phyloP scores from a whole-genome alignment of 495 filamentous ascomycete genomes.

The Trichoderma virens region DNA sequence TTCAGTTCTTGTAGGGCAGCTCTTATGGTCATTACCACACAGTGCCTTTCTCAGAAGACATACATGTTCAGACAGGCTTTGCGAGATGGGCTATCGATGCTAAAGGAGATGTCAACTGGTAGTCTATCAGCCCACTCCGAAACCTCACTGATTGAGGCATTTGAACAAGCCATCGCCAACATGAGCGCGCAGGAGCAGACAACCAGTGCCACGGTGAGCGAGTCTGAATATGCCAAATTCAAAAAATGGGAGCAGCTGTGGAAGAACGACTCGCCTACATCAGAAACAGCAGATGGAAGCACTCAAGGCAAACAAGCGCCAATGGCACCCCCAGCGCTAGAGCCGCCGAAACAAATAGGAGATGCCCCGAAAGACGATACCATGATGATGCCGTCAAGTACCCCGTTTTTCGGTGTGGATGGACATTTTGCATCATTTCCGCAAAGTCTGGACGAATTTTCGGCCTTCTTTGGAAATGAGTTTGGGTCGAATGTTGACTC shows the following conservation, averaged over 20 bases:
- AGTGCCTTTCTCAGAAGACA: slow-evolving; percentile 41
- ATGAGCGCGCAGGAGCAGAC: slow-evolving; percentile 28
- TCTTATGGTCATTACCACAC: slow-evolving; percentile 40
- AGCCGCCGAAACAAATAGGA: not conserved
- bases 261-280: slow-evolving; percentile 27
- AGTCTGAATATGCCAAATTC: slow-evolving; percentile 44
- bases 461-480: not conserved
- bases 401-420: not conserved
- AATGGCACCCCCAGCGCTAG: not conserved
- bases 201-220: slow-evolving; percentile 13
- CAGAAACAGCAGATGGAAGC: not conserved
- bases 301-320: not conserved
- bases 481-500: not conserved
- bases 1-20: slow-evolving; percentile 46
- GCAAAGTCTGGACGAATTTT: not conserved
- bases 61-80: slow-evolving; percentile 39
- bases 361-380: not conserved
- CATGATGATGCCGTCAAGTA: not conserved
- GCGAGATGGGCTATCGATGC: slow-evolving; percentile 40
- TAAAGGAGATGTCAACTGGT: slow-evolving; percentile 47
- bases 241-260: slow-evolving; percentile 48
- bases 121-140: slow-evolving; percentile 43
- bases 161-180: slow-evolving; percentile 38
- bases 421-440: not conserved
- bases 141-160: slow-evolving; percentile 44